Conservation (phyloP, 495 filamentous ascomycete genomes). For the Astrothelium subdiscretum region DNA sequence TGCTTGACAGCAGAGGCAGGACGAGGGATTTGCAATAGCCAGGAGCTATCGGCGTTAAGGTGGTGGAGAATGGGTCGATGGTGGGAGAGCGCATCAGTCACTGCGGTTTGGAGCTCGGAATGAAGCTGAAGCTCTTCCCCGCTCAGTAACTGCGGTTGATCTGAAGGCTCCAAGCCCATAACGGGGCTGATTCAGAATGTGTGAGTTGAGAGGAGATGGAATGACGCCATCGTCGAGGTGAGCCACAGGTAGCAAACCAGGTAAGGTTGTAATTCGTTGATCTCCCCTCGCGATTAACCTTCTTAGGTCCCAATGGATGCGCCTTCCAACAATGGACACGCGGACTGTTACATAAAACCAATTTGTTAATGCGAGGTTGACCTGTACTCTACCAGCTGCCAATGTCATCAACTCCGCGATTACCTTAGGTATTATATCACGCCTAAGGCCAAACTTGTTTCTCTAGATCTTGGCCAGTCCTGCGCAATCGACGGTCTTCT, state of each 20-base stretch:
- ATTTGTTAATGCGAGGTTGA: too few relatives aligned
- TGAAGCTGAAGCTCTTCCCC: slow-evolving; percentile 23
- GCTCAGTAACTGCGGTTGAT: background rate
- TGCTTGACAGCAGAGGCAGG: slow-evolving; percentile 23
- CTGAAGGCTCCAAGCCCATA: slow-evolving; percentile 9
- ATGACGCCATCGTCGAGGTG: background rate
- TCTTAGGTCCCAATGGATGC: too few relatives aligned
- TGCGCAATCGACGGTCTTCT: too few relatives aligned
- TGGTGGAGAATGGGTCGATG: slow-evolving; percentile 42
- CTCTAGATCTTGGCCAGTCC: too few relatives aligned
- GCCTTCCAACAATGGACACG: too few relatives aligned
- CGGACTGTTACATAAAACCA: too few relatives aligned
- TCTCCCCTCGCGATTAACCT: background rate
- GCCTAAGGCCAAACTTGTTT: too few relatives aligned
- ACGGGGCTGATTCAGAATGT: background rate
- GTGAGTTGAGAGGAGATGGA: background rate
- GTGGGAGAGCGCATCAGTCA: slow-evolving; percentile 24
- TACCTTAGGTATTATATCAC: too few relatives aligned
- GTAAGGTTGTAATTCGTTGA: background rate
- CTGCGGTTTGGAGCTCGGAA: slow-evolving; percentile 20
- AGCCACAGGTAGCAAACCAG: too few relatives aligned
- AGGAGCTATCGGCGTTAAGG: slow-evolving; percentile 47
- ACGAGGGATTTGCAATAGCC: slow-evolving; percentile 43
- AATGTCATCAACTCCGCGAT: too few relatives aligned
- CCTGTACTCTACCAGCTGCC: too few relatives aligned